Conservation (phyloP, 2,329 filamentous ascomycete species). For the Aureobasidium sp. region DNA sequence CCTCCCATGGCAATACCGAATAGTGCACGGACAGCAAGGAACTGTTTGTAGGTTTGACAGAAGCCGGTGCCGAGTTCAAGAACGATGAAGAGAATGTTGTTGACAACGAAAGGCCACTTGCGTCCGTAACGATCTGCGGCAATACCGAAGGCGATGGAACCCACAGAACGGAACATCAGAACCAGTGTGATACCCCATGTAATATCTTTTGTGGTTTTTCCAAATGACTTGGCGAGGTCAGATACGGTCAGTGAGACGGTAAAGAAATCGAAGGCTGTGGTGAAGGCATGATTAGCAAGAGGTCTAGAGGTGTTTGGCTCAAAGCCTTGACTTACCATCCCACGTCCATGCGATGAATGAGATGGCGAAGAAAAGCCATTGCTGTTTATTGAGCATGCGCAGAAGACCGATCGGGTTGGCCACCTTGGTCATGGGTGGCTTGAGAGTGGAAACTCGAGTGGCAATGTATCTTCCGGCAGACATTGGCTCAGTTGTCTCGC, state of each 20-base stretch:
- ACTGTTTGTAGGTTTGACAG: slow-evolving; percentile 29
- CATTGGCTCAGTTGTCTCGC: slow-evolving; percentile 26
- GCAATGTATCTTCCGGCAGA: slow-evolving; percentile 42
- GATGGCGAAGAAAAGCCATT: slow-evolving; percentile 50
- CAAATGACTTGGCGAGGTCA: slow-evolving; percentile 45
- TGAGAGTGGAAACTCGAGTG: slow-evolving; percentile 48
- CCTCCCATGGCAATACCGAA: slow-evolving; percentile 35
- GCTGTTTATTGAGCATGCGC: slow-evolving; percentile 42
- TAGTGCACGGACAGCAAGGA: slow-evolving; percentile 32
- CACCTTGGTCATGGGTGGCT: slow-evolving; percentile 48
- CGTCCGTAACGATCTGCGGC: slow-evolving; percentile 27
- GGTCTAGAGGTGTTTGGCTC: too few relatives aligned
- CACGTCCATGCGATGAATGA: slow-evolving; percentile 22
- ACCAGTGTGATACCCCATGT: slow-evolving; percentile 48
- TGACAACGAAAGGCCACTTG: slow-evolving; percentile 32
- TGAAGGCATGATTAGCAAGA: neutral
- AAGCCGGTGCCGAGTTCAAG: slow-evolving; percentile 34
- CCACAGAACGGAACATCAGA: slow-evolving; percentile 29
- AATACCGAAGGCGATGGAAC: slow-evolving; percentile 26
- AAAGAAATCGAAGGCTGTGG: slow-evolving; percentile 30
- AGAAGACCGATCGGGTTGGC: slow-evolving; percentile 45
- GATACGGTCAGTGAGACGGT: slow-evolving; percentile 49
- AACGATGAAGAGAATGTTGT: slow-evolving; percentile 31
- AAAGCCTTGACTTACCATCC: slow-evolving; percentile 22
- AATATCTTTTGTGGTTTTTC: slow-evolving; percentile 47